Base-by-base conservation (phyloP, 306 rosid species). In the Quercus agrifolia region DNA sequence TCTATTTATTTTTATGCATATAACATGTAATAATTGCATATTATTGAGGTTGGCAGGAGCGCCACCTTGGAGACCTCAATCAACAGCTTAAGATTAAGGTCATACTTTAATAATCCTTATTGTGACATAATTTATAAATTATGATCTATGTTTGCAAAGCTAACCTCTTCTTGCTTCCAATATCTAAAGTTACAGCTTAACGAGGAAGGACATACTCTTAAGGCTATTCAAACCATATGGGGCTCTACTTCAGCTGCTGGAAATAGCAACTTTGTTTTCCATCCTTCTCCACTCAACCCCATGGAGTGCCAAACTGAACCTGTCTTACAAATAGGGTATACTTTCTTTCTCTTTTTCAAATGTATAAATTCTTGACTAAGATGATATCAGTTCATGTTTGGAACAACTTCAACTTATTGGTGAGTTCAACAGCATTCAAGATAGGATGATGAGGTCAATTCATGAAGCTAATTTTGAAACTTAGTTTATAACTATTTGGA, bases 301-400 rank as follows among this genome's bases (percentile, higher is more conserved):
- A 71, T 91, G 83, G 94, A 89, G 14, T 86, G 81, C 79, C 94
- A 82, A 59, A 14, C 85, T 1, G 94, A 90, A 78, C 94, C 94
- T 38, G 38, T 86, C 82, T 74, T 94, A 56, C 98, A 94, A 79
- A 90, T 94, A 44, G 97, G 98, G 98, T 92, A 91, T 23, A 11
- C 52, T 12, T 49, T 38, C 2, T 83, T 71, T 66, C 55, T 58
- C 67, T 56, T 27, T 21, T 21, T 18, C n/a, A 21, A 41, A 30
- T 57, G 3, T 5, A 69, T 33, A 69, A 7, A n/a, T 61, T 10
- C 68, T 61, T n/a, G 46, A 41, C 46, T 41, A 41, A 41, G 11
- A 41, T 41, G 46, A 41, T 41, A 17, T 62, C 13, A 66, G 13
- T 15, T 18, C 30, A 35, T 38, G 27, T 5, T 38, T 33, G 14